Evolutionary conservation across 495 filamentous ascomycete species (phyloP).

Genomic region (Podospora tetraspora): DNA sequence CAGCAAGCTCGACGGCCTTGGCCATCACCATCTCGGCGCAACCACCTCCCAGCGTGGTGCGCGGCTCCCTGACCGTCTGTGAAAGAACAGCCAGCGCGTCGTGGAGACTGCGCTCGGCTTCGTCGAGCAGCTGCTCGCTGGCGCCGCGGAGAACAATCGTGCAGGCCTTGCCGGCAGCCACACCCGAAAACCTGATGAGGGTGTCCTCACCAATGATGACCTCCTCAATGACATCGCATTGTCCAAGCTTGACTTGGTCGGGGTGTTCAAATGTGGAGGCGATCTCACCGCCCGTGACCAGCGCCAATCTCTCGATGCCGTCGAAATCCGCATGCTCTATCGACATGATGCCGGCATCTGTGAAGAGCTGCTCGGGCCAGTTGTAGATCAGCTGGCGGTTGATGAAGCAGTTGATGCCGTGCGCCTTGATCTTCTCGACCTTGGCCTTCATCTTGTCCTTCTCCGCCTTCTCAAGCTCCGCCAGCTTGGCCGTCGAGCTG

Average conservation of each 20-base stretch:
- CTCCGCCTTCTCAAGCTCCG: slow-evolving; percentile 95
- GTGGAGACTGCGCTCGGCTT: slow-evolving; percentile 92
- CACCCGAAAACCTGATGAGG: slow-evolving; percentile 93
- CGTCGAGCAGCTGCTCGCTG: slow-evolving; percentile 92
- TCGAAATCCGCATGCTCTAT: slow-evolving; percentile 99
- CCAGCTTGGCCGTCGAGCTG: slow-evolving; percentile 88
- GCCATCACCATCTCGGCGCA: slow-evolving; percentile 99
- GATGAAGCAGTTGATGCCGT: slow-evolving; percentile 99
- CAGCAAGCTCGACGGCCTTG: slow-evolving; percentile 91
- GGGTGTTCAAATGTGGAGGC: slow-evolving; percentile 97
- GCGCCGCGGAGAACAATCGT: slow-evolving; percentile 95
- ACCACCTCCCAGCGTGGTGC: slow-evolving; percentile 89
- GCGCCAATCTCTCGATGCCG: slow-evolving; percentile 87
- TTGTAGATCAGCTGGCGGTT: slow-evolving; percentile 99
- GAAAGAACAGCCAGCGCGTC: slow-evolving; percentile 96
- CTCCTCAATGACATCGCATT: slow-evolving; percentile 94
- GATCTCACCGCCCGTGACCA: slow-evolving; percentile 96
- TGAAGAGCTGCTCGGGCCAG: slow-evolving; percentile 98
- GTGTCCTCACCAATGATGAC: slow-evolving; percentile 97
- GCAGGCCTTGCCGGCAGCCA: slow-evolving; percentile 89
- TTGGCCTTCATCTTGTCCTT: slow-evolving; percentile 99
- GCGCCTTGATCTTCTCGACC: slow-evolving; percentile 96
- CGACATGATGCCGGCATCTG: slow-evolving; percentile 93
- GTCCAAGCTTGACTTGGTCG: slow-evolving; percentile 90
- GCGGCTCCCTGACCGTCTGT: slow-evolving; percentile 91